phyloP scores from a whole-genome alignment of 345 rosid species.

The Erucastrum elatum region DNA sequence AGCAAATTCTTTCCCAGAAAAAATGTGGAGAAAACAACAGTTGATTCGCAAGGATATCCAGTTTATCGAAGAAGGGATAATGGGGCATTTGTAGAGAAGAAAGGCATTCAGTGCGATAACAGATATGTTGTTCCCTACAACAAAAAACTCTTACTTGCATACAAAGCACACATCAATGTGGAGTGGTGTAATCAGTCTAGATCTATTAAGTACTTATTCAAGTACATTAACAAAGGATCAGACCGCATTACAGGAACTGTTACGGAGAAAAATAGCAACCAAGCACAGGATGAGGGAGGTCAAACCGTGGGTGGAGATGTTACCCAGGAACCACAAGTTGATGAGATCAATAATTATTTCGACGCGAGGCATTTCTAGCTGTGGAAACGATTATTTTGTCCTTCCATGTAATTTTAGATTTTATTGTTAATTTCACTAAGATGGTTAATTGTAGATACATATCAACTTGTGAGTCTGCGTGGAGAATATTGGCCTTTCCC shows the following conservation, averaged over 20 bases:
- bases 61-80: not conserved
- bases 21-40: not conserved
- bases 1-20: not conserved
- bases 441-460: not conserved
- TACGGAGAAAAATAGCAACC: not conserved
- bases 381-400: no score
- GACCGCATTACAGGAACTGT: not conserved
- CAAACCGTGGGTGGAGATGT: not conserved
- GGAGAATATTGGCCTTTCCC: not conserved
- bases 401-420: no score
- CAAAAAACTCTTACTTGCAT: not conserved
- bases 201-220: not conserved
- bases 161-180: not conserved
- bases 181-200: not conserved
- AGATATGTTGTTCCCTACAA: not conserved
- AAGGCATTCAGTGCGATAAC: not conserved
- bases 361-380: no score
- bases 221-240: not conserved
- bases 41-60: not conserved
- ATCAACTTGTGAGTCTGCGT: not conserved
- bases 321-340: no score
- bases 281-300: not conserved
- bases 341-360: not conserved
- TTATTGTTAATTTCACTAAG: no score
- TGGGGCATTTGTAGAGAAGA: not conserved